phyloP scores from a whole-genome alignment of 2,329 filamentous ascomycete species.

The Trichoderma lentiforme region DNA sequence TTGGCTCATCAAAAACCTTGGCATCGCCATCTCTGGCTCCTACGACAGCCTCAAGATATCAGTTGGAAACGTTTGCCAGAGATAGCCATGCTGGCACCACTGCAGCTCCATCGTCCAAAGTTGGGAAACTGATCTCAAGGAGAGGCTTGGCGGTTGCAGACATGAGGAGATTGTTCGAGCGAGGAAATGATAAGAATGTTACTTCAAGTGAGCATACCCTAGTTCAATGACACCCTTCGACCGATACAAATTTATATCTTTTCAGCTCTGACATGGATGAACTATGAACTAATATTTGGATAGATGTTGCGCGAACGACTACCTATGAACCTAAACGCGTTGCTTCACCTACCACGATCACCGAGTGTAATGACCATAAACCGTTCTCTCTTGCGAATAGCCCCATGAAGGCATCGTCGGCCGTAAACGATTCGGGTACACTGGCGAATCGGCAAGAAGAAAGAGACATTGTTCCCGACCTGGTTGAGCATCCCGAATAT shows the following conservation, averaged over 20 bases:
- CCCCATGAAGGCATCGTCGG: background rate
- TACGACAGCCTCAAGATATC: background rate
- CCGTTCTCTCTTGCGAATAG: background rate
- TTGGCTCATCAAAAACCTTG: background rate
- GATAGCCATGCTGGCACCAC: background rate
- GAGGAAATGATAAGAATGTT: background rate
- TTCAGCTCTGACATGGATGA: background rate
- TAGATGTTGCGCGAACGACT: background rate
- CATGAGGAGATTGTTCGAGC: constrained; percentile 26
- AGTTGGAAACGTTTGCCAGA: background rate
- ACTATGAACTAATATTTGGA: background rate
- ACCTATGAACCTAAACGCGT: background rate
- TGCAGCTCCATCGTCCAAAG: background rate
- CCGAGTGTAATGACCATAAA: background rate
- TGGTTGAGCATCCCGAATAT: constrained; percentile 8
- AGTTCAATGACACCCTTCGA: background rate
- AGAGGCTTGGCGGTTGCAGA: constrained; percentile 25
- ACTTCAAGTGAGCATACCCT: background rate
- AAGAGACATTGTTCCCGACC: background rate
- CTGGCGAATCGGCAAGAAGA: background rate
- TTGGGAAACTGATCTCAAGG: background rate
- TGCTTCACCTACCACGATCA: background rate
- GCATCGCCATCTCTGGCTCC: background rate
- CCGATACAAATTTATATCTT: background rate
- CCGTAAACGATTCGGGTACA: background rate